Percentiles rank a stretch among this genome's conserved stretches.
These are phyloP conservation scores for Chenopodium formosanum DNA, from an alignment of 148 eudicot genomes.

Conservation along the genomic window DNA sequence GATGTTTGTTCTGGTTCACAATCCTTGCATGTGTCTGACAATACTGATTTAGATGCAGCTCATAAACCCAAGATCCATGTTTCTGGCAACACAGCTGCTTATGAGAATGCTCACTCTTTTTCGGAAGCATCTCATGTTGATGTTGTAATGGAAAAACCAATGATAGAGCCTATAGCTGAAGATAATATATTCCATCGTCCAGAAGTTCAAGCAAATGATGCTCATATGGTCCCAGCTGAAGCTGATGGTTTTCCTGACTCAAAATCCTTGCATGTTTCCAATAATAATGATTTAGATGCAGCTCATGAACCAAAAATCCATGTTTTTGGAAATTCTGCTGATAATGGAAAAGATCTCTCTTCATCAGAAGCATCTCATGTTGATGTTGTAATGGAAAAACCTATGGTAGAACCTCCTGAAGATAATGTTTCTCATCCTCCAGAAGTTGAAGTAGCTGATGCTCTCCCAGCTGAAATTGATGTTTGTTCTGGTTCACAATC, in stretches of 20 bases:
- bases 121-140: constrained; percentile 17
- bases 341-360: constrained; percentile 14
- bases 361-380: constrained; percentile 20
- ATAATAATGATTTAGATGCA: neutral
- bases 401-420: constrained; percentile 20
- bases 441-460: constrained; percentile 4
- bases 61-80: constrained; percentile 2
- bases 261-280: constrained; percentile 2
- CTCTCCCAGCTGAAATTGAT: constrained; percentile 5
- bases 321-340: constrained; percentile 8
- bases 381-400: constrained; percentile 21
- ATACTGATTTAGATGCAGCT: neutral
- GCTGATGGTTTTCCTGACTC: constrained; percentile 11
- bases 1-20: constrained; percentile 15
- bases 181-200: neutral
- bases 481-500: constrained; percentile 4
- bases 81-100: constrained; percentile 10
- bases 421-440: neutral
- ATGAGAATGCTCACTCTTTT: constrained; percentile 14
- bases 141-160: constrained; percentile 24
- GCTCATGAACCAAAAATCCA: constrained; percentile 10
- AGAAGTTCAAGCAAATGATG: constrained; percentile 1
- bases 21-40: constrained; percentile 3
- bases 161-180: constrained; percentile 18
- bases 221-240: neutral